These are phyloP conservation scores for Hygrophorus pudorinus DNA, from an alignment of 768 basidiomycete species.

Conservation along the genomic window DNA sequence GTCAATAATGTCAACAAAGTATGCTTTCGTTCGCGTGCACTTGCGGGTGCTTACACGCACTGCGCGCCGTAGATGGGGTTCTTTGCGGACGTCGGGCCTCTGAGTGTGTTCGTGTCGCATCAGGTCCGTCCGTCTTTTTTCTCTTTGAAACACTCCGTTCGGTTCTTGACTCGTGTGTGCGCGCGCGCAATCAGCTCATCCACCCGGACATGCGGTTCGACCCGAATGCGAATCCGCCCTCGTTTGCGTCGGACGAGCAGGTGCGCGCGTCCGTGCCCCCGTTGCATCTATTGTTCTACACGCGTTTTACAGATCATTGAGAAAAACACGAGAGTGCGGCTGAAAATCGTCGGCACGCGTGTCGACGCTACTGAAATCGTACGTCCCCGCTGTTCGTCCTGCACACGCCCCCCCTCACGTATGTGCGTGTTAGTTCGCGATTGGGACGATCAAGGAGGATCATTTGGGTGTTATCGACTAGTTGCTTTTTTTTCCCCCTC, in stretches of 20 bases:
- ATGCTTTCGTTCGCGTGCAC: constrained; percentile 14
- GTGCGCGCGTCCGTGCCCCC: constrained; percentile 26
- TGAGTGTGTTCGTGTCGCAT: constrained; percentile 91
- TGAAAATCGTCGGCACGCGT: constrained; percentile 97
- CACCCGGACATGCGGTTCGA: constrained; percentile 93
- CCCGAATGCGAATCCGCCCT: constrained; percentile 94
- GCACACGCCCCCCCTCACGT: not conserved
- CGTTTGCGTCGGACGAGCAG: constrained; percentile 86
- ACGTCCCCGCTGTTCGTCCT: constrained; percentile 19
- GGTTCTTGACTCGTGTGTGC: too few relatives aligned
- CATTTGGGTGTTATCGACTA: constrained; percentile 89
- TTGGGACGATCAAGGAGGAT: constrained; percentile 97
- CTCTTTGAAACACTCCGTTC: too few relatives aligned
- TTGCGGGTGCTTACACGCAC: not conserved
- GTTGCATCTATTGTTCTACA: constrained; percentile 1
- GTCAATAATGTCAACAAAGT: constrained; percentile 96
- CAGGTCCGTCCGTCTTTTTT: constrained; percentile 52
- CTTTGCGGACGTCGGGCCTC: constrained; percentile 92
- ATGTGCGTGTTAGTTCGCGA: constrained; percentile 71
- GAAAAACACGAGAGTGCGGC: constrained; percentile 82
- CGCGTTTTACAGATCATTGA: constrained; percentile 64
- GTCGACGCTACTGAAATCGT: constrained; percentile 98
- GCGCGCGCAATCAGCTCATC: constrained; percentile 59
- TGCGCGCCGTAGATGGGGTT: constrained; percentile 77
- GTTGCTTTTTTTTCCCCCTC: not conserved